A percentile compares a stretch with the other conserved stretches of the same genome.
Conservation (phyloP, 352 stramenopile genomes). For the Discostella stelligera region DNA sequence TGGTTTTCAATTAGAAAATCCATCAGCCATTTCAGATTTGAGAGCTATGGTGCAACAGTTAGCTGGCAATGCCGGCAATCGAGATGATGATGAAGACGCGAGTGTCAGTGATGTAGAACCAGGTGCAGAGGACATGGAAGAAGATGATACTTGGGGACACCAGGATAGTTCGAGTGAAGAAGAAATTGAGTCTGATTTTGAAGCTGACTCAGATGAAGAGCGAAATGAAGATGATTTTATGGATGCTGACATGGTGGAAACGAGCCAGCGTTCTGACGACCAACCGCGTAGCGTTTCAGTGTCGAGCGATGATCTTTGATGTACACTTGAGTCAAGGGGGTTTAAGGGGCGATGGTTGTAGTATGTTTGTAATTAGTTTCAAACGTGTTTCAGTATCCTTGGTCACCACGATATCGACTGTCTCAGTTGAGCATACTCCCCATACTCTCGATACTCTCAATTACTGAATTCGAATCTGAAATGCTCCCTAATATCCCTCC, state of each 20-base stretch:
- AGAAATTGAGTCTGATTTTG: constrained; percentile 30
- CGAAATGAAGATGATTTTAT: constrained; percentile 44
- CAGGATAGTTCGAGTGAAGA: constrained; percentile 23
- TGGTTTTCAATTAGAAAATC: constrained; percentile 13
- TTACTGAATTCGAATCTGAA: constrained; percentile 47
- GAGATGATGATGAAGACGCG: constrained; percentile 31
- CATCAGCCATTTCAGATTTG: constrained; percentile 40
- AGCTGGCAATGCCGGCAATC: constrained; percentile 21
- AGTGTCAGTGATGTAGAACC: constrained; percentile 28
- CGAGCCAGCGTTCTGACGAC: constrained; percentile 27
- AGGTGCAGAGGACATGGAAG: constrained; percentile 47
- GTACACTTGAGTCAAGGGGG: background rate
- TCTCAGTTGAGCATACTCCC: background rate
- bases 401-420: background rate
- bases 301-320: constrained; percentile 59
- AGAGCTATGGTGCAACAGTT: constrained; percentile 49
- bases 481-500: constrained; percentile 60
- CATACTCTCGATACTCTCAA: constrained; percentile 25
- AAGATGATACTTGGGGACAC: constrained; percentile 33
- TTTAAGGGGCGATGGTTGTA: background rate
- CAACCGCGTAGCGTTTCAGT: constrained; percentile 56
- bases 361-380: background rate
- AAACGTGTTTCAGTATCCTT: background rate
- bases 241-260: constrained; percentile 31
- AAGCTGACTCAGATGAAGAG: constrained; percentile 36